Base-by-base conservation (phyloP, 2,329 filamentous ascomycete species). In the Sarocladiaceae sp. region DNA sequence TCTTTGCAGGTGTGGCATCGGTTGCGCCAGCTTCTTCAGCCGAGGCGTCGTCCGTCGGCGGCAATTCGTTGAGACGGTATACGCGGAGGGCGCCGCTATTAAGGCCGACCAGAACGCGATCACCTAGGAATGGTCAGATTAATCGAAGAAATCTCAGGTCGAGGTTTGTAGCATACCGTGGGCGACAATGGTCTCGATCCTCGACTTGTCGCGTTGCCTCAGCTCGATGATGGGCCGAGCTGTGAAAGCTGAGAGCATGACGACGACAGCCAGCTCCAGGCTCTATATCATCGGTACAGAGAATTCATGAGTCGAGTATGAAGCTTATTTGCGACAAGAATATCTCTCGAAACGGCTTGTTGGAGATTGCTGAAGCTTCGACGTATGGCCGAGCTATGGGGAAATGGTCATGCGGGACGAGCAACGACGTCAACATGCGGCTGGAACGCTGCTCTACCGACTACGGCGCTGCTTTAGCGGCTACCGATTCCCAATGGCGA, bases 201-300 rank as follows among this genome's bases (percentile, higher is more conserved):
- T 94, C 59, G 90, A 95, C 77, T 95, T 97, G 82, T 97, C 93
- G 71, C 90, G 87, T 71, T 86, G 85, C 75, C 88, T 92, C 64
- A 99, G 87, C 88, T 99, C 94, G 78, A 97, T 88, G 69, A 99
- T 93, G 58, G 92, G 89, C 66, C 90, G 88, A 75, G 94, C 92
- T 62, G 88, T 96, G 74, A 99, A 99, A 67, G 94, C 94, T 72
- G 93, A 95, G 72, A 99, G 87, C 94, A 97, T 97, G 71, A 76
- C 77, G 68, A 57, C 59, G 69, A 64, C 59, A 59, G 63, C 69
- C 70, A 74, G 73, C 73, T 69, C 71, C 58, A 60, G 61, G 47
- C 47, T 48, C 28, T 17, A 28, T 48, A 26, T 44, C 40, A 48
- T 20, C 5, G 15, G 11, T 48, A 17, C 15, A 48, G 44, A 20